These are phyloP conservation scores for Eurotiales sp. DNA, from an alignment of 2,329 filamentous ascomycete species.

Conservation along the genomic window DNA sequence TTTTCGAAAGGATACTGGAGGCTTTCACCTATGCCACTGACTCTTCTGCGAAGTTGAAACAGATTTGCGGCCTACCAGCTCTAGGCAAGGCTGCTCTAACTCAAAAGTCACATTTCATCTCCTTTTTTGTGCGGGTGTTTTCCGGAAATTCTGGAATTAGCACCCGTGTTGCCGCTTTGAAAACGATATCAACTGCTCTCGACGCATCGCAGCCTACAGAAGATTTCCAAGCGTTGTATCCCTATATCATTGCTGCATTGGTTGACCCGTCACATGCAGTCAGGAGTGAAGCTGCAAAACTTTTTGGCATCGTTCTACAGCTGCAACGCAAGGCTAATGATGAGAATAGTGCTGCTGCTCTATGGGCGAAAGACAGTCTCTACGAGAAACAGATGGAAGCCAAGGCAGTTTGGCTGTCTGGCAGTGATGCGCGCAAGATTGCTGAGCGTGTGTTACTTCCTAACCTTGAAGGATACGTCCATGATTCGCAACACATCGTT, in stretches of 20 bases:
- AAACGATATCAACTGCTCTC: constrained; percentile 58
- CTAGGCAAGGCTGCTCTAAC: constrained; percentile 43
- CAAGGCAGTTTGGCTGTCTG: constrained; percentile 50
- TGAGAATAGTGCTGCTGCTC: constrained; percentile 31
- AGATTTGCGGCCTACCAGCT: constrained; percentile 36
- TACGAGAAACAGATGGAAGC: constrained; percentile 58
- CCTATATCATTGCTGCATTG: constrained; percentile 73
- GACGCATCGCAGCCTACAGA: constrained; percentile 47
- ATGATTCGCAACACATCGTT: constrained; percentile 70
- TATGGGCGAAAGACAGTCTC: constrained; percentile 61
- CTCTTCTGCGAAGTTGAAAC: constrained; percentile 27
- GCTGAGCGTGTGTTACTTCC: constrained; percentile 67
- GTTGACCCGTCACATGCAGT: constrained; percentile 72
- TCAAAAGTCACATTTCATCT: constrained; percentile 64
- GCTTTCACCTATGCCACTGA: constrained; percentile 33
- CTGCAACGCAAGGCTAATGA: constrained; percentile 49
- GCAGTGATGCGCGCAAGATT: constrained; percentile 58
- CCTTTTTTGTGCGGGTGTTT: constrained; percentile 73
- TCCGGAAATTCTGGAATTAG: constrained; percentile 66
- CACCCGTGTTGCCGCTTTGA: constrained; percentile 66
- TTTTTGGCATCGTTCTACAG: constrained; percentile 56
- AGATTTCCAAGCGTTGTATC: constrained; percentile 77
- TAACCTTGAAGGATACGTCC: constrained; percentile 76
- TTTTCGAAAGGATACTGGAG: constrained; percentile 38
- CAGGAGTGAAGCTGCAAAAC: constrained; percentile 68